These are phyloP conservation scores for Trichomonas vaginalis DNA, from an alignment of 208 protist genomes.

Conservation along the genomic window DNA sequence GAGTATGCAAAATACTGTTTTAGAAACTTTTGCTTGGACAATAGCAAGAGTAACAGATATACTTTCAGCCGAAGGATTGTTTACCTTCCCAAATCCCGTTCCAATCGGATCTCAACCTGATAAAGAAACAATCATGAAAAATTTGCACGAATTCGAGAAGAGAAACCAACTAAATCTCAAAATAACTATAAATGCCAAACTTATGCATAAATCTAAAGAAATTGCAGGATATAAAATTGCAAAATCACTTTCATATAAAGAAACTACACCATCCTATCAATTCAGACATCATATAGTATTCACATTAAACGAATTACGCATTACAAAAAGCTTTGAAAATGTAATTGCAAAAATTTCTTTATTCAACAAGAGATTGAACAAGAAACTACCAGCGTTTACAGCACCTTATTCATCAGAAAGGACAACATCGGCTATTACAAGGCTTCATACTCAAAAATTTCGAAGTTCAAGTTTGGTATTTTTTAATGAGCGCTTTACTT, in stretches of 20 bases:
- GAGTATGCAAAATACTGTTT: not conserved
- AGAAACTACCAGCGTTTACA: not conserved
- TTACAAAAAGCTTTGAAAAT: not conserved
- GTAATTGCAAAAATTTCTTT: not conserved
- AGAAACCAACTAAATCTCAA: not conserved
- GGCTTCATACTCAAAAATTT: not conserved
- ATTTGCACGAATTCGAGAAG: not conserved
- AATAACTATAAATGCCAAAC: not conserved
- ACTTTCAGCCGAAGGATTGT: not conserved
- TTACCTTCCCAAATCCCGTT: not conserved
- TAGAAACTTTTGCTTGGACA: not conserved
- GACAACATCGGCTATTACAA: not conserved
- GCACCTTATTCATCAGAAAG: not conserved
- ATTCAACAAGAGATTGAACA: not conserved
- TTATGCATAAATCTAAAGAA: not conserved
- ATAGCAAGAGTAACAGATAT: not conserved
- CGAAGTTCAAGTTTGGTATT: not conserved
- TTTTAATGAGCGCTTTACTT: not conserved
- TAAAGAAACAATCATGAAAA: not conserved
- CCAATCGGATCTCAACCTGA: not conserved
- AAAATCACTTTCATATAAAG: not conserved
- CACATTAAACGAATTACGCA: not conserved
- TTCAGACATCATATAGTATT: not conserved
- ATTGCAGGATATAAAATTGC: not conserved
- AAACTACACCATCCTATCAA: not conserved